Base-by-base conservation (phyloP, 2,329 filamentous ascomycete genomes). In the Tolypocladium capitatum region DNA sequence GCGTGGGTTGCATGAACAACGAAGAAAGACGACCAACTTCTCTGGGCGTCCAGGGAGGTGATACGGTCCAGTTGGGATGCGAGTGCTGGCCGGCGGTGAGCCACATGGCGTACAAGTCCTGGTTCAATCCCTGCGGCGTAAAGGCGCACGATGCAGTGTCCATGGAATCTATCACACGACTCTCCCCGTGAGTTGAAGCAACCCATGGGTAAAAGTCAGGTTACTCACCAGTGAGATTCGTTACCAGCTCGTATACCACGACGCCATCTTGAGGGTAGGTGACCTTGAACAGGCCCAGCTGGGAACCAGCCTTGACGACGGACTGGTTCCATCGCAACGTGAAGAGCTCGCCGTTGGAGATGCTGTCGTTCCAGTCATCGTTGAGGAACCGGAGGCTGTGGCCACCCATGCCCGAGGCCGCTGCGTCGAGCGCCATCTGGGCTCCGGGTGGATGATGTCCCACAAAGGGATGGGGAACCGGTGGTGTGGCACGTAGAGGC, bases 361-460 rank as follows among this genome's bases (percentile, higher is more conserved):
- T 63, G 48, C 56, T 65, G 16, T 59, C 57, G 53, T 65, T 65
- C 60, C 62, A 65, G 18, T 59, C 54, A 31, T 60, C 55, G 47
- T 64, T 65, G 21, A 59, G 51, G 46, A 64, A 65, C 9, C 51
- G 59, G 24, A 63, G 52, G 38, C 60, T 58, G 36, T 61, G 54
- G 40, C 54, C 56, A n/a, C 49, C 51, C n/a, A 47, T 40, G 41
- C 52, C 51, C 41, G 48, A 46, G 34, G 48, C 45, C 40, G 49
- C 45, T 9, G 45, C 46, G 44, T 48, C 48, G 44, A 52, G 49
- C 43, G 52, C 53, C 58, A 60, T 60, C 33, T 34, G 30, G 45
- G 45, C 16, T 21, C 46, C 30, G 18, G 47, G 36, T 42, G 43
- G 31, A 40, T 24, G 31, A 43, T 45, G 48, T 51, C 45, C 49